Evolutionary conservation across 306 rosid genomes (phyloP).

Genomic region (Mimosa bimucronata): DNA sequence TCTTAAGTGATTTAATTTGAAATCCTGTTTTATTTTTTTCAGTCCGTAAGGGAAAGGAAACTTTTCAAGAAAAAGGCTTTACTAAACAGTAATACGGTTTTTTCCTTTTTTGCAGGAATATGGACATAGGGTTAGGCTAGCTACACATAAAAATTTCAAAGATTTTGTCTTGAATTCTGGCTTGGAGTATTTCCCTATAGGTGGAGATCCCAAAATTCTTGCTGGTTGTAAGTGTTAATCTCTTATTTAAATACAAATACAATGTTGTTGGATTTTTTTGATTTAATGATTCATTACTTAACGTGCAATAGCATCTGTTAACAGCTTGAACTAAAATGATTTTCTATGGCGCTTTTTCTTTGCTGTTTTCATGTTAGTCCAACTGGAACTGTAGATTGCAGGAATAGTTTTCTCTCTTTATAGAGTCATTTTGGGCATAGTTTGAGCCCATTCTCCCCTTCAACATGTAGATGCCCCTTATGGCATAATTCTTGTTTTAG

Average conservation of each 20-base stretch:
- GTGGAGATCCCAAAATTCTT: constrained; percentile 98
- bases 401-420: not conserved
- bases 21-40: constrained; percentile 16
- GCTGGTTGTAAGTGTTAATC: constrained; percentile 83
- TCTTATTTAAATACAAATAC: constrained; percentile 33
- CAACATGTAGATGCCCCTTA: constrained; percentile 6
- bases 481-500: not conserved
- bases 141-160: constrained; percentile 90
- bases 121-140: constrained; percentile 94
- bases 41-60: constrained; percentile 19
- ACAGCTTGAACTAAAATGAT: not conserved
- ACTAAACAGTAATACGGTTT: constrained; percentile 7
- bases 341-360: too few species aligned
- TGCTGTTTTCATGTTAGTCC: constrained; percentile 8
- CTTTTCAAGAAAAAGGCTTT: constrained; percentile 20
- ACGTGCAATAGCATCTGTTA: not conserved
- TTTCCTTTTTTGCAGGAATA: constrained; percentile 70
- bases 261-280: constrained; percentile 19
- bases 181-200: constrained; percentile 90
- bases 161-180: constrained; percentile 86
- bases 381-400: constrained; percentile 17
- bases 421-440: not conserved
- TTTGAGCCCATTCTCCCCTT: not conserved
- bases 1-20: constrained; percentile 13
- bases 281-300: constrained; percentile 16